Evolutionary conservation across 2,329 filamentous ascomycete genomes (phyloP), one percentile per base, ranked within the genome.

Genomic region (Aciculosporium take): DNA sequence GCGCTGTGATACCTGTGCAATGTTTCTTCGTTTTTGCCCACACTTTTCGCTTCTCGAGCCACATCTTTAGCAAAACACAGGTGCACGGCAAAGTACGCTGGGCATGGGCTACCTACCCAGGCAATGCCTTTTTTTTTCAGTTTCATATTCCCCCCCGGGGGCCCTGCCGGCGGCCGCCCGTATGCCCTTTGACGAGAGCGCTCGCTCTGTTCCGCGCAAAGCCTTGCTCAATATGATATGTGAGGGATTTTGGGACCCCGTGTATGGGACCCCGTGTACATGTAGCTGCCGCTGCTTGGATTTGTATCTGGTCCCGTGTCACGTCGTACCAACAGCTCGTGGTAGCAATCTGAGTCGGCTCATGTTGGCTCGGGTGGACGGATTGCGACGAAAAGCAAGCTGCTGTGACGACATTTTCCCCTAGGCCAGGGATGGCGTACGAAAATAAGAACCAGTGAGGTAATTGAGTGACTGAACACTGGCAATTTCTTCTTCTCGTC

Each of bases 381-480:
- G 27, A 38, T 29, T 29, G 7, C 25, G 17, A n/a, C 17, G 36
- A 12, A 8, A 6, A 23, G 25, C 9, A 15, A 29, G n/a, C 15
- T 7, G 17, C 18, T 28, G 25, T 36, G 21, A 17, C 13, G 29
- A 34, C 10, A 34, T n/a, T 33, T 21, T 2, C 21, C 4, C 15
- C 12, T 18, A 17, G 23, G 20, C 10, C 2, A 34, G 20, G 12
- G 18, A 20, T 7, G 13, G 32, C n/a, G 7, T 12, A 12, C 8
- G 32, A 23, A 4, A 34, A 34, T 7, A 34, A 7, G 25, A 36
- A 13, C n/a, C 17, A 17, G 3, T 18, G 7, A 38, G 20, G 5
- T 48, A 41, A 55, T 57, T 57, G 55, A 54, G 10, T 40, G 40
- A 31, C 17, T 57, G 54, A 54, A n/a, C n/a, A n/a, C 15, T 39